Conservation (phyloP, 805 yeast genomes). For the Ogataea nakhonphanomensis region DNA sequence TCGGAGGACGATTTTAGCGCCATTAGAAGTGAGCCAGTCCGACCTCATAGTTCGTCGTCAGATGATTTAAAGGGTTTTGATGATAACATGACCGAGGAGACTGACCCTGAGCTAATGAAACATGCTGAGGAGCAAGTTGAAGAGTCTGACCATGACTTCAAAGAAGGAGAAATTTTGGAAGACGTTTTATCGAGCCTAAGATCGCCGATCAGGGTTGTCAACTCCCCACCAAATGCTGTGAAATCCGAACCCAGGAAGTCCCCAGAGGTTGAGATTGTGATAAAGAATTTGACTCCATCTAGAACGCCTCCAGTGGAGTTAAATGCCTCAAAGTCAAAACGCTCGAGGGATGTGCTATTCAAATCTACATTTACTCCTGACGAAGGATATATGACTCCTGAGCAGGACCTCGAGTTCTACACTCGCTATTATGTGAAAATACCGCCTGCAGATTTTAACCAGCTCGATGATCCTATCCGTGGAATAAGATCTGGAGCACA, state of each 20-base stretch:
- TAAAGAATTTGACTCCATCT: conserved; percentile 3
- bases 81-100: conserved; percentile 15
- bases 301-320: neutral
- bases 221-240: conserved; percentile 3
- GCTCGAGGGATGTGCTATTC: conserved; percentile 21
- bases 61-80: conserved; percentile 7
- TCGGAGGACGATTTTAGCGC: conserved; percentile 16
- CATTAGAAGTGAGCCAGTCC: conserved; percentile 1
- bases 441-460: conserved; percentile 25
- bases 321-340: neutral
- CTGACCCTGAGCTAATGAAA: conserved; percentile 5
- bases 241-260: conserved; percentile 1
- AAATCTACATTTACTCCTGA: conserved; percentile 21
- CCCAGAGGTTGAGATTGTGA: neutral
- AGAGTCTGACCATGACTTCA: conserved; percentile 16
- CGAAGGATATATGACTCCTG: conserved; percentile 41
- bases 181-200: conserved; percentile 1
- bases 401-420: conserved; percentile 39
- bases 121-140: conserved; percentile 8
- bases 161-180: conserved; percentile 5
- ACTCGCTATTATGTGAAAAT: conserved; percentile 27
- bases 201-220: conserved; percentile 1
- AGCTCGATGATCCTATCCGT: conserved; percentile 23
- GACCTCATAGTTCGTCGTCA: conserved; percentile 11
- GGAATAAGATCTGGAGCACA: conserved; percentile 18